phyloP scores from a whole-genome alignment of 441 rosid genomes.

The Mallotus japonicus region DNA sequence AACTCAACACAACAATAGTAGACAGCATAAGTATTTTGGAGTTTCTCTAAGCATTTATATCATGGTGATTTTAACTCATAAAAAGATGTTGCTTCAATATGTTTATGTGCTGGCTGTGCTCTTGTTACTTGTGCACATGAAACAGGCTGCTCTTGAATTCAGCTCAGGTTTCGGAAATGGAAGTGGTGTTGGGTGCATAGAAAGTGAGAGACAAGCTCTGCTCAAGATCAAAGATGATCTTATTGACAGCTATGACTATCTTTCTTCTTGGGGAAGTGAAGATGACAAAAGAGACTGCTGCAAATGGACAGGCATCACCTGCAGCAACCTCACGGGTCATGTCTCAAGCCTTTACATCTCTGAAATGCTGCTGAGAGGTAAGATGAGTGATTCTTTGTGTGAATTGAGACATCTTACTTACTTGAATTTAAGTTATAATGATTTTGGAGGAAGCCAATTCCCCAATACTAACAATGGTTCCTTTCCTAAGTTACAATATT shows the following conservation, averaged over 20 bases:
- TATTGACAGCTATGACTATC: not conserved
- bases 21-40: too few relatives aligned
- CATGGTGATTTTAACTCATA: too few relatives aligned
- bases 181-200: not conserved
- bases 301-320: conserved; percentile 20
- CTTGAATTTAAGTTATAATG: conserved; percentile 17
- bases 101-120: not conserved
- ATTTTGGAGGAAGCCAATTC: conserved; percentile 1
- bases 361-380: not conserved
- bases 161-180: not conserved
- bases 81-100: too few relatives aligned
- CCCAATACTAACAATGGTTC: not conserved
- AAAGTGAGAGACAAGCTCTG: conserved; percentile 17
- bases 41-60: too few relatives aligned
- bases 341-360: conserved; percentile 7
- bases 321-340: conserved; percentile 11
- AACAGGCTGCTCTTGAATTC: not conserved
- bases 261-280: conserved; percentile 13
- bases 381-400: conserved; percentile 12
- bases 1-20: too few relatives aligned
- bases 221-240: conserved; percentile 5
- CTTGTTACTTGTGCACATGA: not conserved
- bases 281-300: conserved; percentile 22
- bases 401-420: conserved; percentile 14
- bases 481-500: not conserved